These are phyloP conservation scores for Oryza australiensis DNA, from an alignment of 176 grass and related monocot genomes.

Conservation along the genomic window DNA sequence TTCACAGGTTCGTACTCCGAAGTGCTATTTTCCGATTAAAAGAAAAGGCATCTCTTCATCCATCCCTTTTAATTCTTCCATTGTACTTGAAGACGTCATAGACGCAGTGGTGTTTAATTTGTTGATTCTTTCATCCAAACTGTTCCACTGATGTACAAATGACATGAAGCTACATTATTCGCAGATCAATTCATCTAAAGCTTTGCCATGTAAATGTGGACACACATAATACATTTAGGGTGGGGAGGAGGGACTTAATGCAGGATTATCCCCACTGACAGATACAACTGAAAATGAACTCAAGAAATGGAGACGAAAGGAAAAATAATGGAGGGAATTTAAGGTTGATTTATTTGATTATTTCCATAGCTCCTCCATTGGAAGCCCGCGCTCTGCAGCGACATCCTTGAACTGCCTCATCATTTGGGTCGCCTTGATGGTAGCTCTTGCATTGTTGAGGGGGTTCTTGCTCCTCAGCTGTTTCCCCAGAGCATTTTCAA, in stretches of 20 bases:
- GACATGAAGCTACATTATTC: conserved; percentile 4
- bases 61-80: too few species aligned
- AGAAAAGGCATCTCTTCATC: too few species aligned
- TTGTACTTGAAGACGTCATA: too few species aligned
- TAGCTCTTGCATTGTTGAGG: conserved; percentile 84
- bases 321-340: neutral
- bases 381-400: conserved; percentile 64
- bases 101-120: too few species aligned
- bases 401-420: conserved; percentile 76
- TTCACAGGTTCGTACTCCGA: too few species aligned
- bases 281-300: conserved; percentile 26
- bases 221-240: neutral
- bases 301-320: conserved; percentile 16
- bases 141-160: conserved; percentile 2
- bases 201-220: neutral
- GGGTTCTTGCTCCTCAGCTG: conserved; percentile 81
- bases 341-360: conserved; percentile 33
- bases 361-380: conserved; percentile 90
- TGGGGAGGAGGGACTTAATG: neutral
- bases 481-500: conserved; percentile 88
- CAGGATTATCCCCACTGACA: conserved; percentile 13
- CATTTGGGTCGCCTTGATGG: conserved; percentile 67
- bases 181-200: neutral
- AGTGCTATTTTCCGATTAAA: too few species aligned
- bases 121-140: neutral